A percentile compares a stretch with the other conserved stretches of the same genome.
phyloP scores from a whole-genome alignment of 2,329 filamentous ascomycete genomes.

The Huntiella omanensis region DNA sequence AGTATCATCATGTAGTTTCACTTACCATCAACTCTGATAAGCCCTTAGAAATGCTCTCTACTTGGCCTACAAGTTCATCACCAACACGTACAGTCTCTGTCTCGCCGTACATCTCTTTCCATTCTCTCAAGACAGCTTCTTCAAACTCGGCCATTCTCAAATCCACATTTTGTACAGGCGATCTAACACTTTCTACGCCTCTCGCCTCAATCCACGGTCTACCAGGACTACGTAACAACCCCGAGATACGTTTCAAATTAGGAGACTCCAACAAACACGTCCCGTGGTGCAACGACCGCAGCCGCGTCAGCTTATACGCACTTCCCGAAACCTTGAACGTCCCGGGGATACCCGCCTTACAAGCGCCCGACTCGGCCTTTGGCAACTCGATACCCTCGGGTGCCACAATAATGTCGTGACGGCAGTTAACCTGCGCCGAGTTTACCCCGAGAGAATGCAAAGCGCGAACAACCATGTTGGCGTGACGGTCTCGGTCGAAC shows the following conservation, averaged over 20 bases:
- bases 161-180: slow-evolving; percentile 61
- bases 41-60: slow-evolving; percentile 35
- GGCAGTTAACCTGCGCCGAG: slow-evolving; percentile 58
- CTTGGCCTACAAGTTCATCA: slow-evolving; percentile 24
- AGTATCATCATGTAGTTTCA: background rate
- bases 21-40: slow-evolving; percentile 40
- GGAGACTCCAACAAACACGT: slow-evolving; percentile 69
- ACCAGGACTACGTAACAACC: slow-evolving; percentile 60
- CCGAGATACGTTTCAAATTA: slow-evolving; percentile 49
- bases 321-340: slow-evolving; percentile 77
- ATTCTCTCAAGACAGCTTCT: slow-evolving; percentile 7
- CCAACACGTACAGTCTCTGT: slow-evolving; percentile 30
- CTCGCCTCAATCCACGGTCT: slow-evolving; percentile 58
- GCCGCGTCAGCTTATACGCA: slow-evolving; percentile 77
- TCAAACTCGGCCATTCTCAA: slow-evolving; percentile 49
- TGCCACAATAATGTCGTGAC: slow-evolving; percentile 81
- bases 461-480: slow-evolving; percentile 81
- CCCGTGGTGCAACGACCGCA: slow-evolving; percentile 75
- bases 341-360: slow-evolving; percentile 6
- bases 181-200: slow-evolving; percentile 82
- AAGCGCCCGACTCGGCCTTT: slow-evolving; percentile 2
- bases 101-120: slow-evolving; percentile 36
- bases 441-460: slow-evolving; percentile 39
- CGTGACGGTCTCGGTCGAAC: slow-evolving; percentile 76
- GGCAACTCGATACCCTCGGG: slow-evolving; percentile 12